Conservation (phyloP, 2,329 filamentous ascomycete genomes). For the Nemania sp. region DNA sequence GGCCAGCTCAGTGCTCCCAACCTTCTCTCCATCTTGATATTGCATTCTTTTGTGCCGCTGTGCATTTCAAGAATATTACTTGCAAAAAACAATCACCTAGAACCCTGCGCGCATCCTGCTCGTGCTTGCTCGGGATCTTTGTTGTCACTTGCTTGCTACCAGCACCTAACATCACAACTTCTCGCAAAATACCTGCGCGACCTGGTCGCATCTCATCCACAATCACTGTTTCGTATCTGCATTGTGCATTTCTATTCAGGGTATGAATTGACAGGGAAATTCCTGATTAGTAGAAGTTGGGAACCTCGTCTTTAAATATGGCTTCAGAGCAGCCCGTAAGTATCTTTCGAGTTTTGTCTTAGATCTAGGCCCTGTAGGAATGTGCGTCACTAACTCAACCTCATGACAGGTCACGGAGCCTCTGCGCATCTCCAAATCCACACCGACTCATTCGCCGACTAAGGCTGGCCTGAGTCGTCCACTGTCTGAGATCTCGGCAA, state of each 20-base stretch:
- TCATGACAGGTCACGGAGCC: conserved; percentile 65
- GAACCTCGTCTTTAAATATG: conserved; percentile 45
- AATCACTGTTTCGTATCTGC: conserved; percentile 26
- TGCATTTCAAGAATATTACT: conserved; percentile 19
- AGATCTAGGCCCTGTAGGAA: conserved; percentile 30
- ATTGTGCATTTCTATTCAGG: conserved; percentile 39
- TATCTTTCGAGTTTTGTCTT: conserved; percentile 36
- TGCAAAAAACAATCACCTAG: conserved; percentile 8
- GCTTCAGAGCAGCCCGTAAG: conserved; percentile 50
- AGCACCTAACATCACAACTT: conserved; percentile 8
- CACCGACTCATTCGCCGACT: conserved; percentile 68
- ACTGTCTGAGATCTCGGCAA: conserved; percentile 88
- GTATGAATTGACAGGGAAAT: conserved; percentile 44
- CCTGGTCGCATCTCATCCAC: conserved; percentile 18
- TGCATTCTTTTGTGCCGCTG: conserved; percentile 28
- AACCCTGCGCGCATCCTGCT: conserved; percentile 26
- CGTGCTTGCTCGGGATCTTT: conserved; percentile 9
- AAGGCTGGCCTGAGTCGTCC: conserved; percentile 77
- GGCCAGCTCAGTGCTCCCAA: neutral
- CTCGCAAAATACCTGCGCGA: conserved; percentile 10
- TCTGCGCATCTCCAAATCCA: conserved; percentile 81
- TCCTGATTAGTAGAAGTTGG: conserved; percentile 41
- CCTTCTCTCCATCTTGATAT: conserved; percentile 12
- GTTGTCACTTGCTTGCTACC: conserved; percentile 25
- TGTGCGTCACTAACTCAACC: conserved; percentile 20